A percentile compares a stretch with the other conserved stretches of the same genome.
These are phyloP conservation scores for Didymella exigua DNA, from an alignment of 2,329 filamentous ascomycete species.

Conservation along the genomic window DNA sequence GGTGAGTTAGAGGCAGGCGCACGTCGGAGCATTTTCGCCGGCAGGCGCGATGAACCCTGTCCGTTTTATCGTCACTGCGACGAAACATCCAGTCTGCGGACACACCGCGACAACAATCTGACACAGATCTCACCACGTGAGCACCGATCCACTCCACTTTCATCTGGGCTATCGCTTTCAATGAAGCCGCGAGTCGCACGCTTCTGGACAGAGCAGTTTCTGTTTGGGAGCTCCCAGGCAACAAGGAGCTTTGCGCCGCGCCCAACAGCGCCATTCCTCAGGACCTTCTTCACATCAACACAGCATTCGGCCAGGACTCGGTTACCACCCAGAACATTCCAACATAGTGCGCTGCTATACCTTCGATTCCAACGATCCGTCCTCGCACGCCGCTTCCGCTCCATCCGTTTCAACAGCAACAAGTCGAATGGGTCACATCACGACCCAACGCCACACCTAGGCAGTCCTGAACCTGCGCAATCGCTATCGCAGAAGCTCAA, in stretches of 20 bases:
- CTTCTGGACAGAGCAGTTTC: constrained; percentile 32
- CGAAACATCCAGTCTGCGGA: constrained; percentile 8
- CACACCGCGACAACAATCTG: constrained; percentile 11
- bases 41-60: constrained; percentile 12
- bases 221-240: constrained; percentile 21
- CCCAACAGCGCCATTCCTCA: constrained; percentile 16
- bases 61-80: constrained; percentile 16
- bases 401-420: constrained; percentile 48
- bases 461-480: constrained; percentile 49
- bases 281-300: constrained; percentile 39
- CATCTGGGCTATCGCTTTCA: constrained; percentile 3
- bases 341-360: constrained; percentile 23
- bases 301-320: constrained; percentile 15
- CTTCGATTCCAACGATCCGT: constrained; percentile 27
- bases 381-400: constrained; percentile 37
- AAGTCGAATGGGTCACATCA: constrained; percentile 35
- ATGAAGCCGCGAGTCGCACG: constrained; percentile 38
- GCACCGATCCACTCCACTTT: background rate
- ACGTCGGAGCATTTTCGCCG: constrained; percentile 14
- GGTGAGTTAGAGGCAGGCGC: constrained; percentile 4
- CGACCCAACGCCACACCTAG: constrained; percentile 49
- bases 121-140: constrained; percentile 6
- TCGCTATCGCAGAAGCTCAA: constrained; percentile 75
- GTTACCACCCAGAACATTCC: constrained; percentile 12
- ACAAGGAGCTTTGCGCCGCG: constrained; percentile 16